phyloP scores from a whole-genome alignment of 805 yeast species.

The Starmerella apicola region DNA sequence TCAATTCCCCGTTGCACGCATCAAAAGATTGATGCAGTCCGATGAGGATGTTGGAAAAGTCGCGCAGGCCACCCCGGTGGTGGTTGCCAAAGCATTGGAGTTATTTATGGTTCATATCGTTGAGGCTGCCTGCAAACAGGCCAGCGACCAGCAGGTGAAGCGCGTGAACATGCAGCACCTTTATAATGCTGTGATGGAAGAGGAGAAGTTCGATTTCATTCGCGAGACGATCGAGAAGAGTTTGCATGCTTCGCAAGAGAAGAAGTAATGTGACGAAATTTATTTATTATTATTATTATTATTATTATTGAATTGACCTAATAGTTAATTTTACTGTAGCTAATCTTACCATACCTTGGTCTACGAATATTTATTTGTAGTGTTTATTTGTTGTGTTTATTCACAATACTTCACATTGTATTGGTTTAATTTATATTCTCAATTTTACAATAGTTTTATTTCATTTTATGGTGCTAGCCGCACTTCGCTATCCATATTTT shows the following conservation, averaged over 20 bases:
- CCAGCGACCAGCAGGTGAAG: slow-evolving; percentile 59
- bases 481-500: too few relatives aligned
- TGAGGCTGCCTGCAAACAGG: slow-evolving; percentile 68
- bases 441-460: too few relatives aligned
- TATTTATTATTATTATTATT: too few relatives aligned
- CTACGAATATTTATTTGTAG: too few relatives aligned
- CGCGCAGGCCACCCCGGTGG: slow-evolving; percentile 97
- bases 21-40: slow-evolving; percentile 91
- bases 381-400: too few relatives aligned
- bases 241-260: slow-evolving; percentile 29
- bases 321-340: too few relatives aligned
- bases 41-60: slow-evolving; percentile 98
- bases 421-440: too few relatives aligned
- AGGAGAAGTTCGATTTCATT: slow-evolving; percentile 87
- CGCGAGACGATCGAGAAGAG: slow-evolving; percentile 61
- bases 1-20: slow-evolving; percentile 54
- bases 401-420: too few relatives aligned
- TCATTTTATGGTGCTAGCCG: too few relatives aligned
- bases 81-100: slow-evolving; percentile 90
- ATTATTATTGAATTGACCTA: too few relatives aligned
- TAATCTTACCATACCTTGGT: too few relatives aligned
- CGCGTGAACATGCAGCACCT: slow-evolving; percentile 75
- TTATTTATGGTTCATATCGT: slow-evolving; percentile 82
- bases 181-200: slow-evolving; percentile 66
- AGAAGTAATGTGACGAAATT: slow-evolving; percentile 12